Conservation (phyloP, 768 basidiomycete genomes). For the Antrodiella citrinella region DNA sequence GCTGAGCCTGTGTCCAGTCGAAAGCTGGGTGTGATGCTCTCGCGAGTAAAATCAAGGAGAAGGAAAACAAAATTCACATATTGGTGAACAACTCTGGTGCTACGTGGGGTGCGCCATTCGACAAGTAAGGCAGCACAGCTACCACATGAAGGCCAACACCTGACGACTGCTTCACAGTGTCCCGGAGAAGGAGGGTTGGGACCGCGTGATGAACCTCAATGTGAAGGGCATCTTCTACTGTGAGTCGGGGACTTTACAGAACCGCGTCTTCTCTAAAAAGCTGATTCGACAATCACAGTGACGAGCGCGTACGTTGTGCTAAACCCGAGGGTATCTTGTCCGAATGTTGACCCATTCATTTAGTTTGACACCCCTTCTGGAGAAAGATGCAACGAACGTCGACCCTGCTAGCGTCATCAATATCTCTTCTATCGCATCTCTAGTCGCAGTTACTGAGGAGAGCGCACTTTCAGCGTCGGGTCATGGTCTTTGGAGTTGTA, state of each 20-base stretch:
- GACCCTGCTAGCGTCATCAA: conserved; percentile 79
- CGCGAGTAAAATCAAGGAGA: conserved; percentile 56
- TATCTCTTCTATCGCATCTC: conserved; percentile 64
- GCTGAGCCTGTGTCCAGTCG: conserved; percentile 32
- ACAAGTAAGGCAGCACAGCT: conserved; percentile 26
- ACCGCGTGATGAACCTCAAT: conserved; percentile 73
- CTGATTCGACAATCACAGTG: conserved; percentile 36
- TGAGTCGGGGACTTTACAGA: too few species aligned
- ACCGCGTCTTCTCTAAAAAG: too few species aligned
- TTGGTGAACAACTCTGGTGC: conserved; percentile 81
- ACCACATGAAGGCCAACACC: not conserved
- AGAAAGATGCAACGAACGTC: conserved; percentile 50
- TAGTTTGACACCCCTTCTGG: conserved; percentile 51
- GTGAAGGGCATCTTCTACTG: conserved; percentile 83
- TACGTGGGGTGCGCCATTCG: conserved; percentile 68
- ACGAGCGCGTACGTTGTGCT: conserved; percentile 36
- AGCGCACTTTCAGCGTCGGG: conserved; percentile 41
- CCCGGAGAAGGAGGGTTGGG: conserved; percentile 82
- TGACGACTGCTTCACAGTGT: conserved; percentile 24
- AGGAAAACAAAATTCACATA: conserved; percentile 69
- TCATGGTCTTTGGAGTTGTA: conserved; percentile 74
- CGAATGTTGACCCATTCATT: not conserved
- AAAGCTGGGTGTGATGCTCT: conserved; percentile 76
- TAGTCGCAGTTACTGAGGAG: conserved; percentile 44
- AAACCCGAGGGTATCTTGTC: not conserved